phyloP scores from a whole-genome alignment of 257 asterid genomes.

The Primulina tabacum region DNA sequence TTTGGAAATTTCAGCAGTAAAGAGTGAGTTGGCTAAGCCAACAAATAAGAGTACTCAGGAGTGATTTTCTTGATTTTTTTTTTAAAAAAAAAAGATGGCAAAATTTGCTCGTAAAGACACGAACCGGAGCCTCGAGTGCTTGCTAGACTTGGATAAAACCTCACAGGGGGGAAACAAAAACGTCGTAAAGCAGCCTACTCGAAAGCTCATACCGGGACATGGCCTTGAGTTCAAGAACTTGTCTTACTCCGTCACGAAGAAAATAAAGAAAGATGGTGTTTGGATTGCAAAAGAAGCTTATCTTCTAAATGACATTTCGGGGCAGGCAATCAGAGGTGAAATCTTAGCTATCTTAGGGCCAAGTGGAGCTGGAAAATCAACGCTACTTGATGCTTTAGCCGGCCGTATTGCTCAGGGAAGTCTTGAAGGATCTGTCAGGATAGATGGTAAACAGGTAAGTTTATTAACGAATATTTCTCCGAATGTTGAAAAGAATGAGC shows the following conservation, averaged over 20 bases:
- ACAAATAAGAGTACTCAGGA: not conserved
- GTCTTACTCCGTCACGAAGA: conserved; percentile 65
- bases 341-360: conserved; percentile 90
- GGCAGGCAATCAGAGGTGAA: conserved; percentile 76
- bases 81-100: conserved; percentile 32
- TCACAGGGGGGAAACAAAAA: conserved; percentile 28
- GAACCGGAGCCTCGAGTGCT: conserved; percentile 52
- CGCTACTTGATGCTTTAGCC: conserved; percentile 84
- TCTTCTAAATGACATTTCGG: conserved; percentile 75
- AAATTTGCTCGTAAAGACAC: conserved; percentile 31
- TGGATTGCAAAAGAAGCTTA: conserved; percentile 69
- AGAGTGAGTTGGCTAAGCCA: not conserved
- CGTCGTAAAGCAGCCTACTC: conserved; percentile 29
- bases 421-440: conserved; percentile 73
- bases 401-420: conserved; percentile 87
- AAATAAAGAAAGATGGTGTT: conserved; percentile 66
- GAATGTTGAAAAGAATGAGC: not conserved
- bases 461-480: not conserved
- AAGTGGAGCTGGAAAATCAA: conserved; percentile 89
- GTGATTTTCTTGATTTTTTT: not conserved
- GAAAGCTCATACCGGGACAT: conserved; percentile 63
- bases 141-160: conserved; percentile 55
- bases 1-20: not conserved
- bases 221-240: conserved; percentile 73
- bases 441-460: conserved; percentile 79